These are phyloP conservation scores for Pugionium dolabratum DNA, from an alignment of 345 rosid species.

Conservation along the genomic window DNA sequence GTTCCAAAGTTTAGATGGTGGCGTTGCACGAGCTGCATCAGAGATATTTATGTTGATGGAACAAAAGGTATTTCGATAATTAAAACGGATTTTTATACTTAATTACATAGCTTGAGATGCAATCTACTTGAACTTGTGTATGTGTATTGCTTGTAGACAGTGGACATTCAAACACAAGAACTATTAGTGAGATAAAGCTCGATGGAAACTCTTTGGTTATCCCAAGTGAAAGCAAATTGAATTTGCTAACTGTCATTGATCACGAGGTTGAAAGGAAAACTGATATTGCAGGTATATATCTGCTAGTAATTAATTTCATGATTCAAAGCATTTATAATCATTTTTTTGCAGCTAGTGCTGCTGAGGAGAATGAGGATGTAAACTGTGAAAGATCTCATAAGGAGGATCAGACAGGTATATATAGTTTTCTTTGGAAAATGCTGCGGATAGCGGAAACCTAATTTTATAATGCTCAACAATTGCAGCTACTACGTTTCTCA, in stretches of 20 bases:
- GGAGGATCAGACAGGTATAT: conserved; percentile 35
- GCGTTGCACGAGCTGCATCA: conserved; percentile 54
- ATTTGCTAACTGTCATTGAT: conserved; percentile 33
- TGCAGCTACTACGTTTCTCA: conserved; percentile 33
- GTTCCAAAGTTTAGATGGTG: conserved; percentile 61
- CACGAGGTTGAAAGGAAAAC: conserved; percentile 37
- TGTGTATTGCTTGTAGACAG: conserved; percentile 37
- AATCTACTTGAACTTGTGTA: conserved; percentile 31
- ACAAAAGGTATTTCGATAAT: conserved; percentile 13
- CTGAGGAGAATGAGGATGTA: conserved; percentile 38
- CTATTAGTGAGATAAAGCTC: conserved; percentile 30
- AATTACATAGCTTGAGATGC: conserved; percentile 1
- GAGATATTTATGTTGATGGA: conserved; percentile 37
- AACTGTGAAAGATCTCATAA: conserved; percentile 32
- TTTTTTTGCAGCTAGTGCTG: conserved; percentile 42
- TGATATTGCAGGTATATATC: conserved; percentile 45
- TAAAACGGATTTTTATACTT: neutral
- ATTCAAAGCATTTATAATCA: conserved; percentile 9
- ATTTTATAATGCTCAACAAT: neutral
- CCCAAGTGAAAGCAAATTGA: conserved; percentile 31
- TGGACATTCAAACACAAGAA: conserved; percentile 33
- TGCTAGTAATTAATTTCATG: conserved; percentile 16
- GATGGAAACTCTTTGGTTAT: conserved; percentile 36
- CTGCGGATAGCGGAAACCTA: neutral
- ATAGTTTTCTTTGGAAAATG: conserved; percentile 7